Evolutionary conservation across 1,284 basidiomycete genomes (phyloP).

Genomic region (Trametes versicolor): DNA sequence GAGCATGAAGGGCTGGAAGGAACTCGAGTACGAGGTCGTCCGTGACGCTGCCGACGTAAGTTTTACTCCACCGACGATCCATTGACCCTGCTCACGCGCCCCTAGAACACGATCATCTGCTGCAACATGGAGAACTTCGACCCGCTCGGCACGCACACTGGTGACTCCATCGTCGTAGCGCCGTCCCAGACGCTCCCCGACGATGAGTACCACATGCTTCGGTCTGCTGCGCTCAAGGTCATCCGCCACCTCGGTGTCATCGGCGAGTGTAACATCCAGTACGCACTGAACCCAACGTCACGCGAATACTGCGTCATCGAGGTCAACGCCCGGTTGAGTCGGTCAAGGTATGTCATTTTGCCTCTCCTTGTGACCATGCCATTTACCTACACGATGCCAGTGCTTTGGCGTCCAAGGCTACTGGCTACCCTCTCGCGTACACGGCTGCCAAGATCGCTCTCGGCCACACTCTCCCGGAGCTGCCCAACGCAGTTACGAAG

Average conservation of each 20-base stretch:
- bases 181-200: conserved; percentile 98
- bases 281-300: conserved; percentile 93
- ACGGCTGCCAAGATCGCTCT: conserved; percentile 99
- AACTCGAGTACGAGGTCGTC: conserved; percentile 99
- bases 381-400: conserved; percentile 46
- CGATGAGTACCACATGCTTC: conserved; percentile 99
- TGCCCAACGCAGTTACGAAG: conserved; percentile 99
- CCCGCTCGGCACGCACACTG: conserved; percentile 99
- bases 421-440: conserved; percentile 98
- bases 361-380: conserved; percentile 55
- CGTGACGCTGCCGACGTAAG: conserved; percentile 93
- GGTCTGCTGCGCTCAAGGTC: conserved; percentile 93
- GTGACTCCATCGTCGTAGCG: conserved; percentile 99
- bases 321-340: conserved; percentile 86
- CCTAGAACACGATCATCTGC: conserved; percentile 91
- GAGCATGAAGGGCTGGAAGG: conserved; percentile 99
- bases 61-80: conserved; percentile 34
- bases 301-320: conserved; percentile 99
- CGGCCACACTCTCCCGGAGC: conserved; percentile 96
- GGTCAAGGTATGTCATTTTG: conserved; percentile 48
- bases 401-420: conserved; percentile 98
- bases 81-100: conserved; percentile 10
- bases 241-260: conserved; percentile 95
- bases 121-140: conserved; percentile 99
- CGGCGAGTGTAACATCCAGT: conserved; percentile 99